These are phyloP conservation scores for Sisymbrium altissimum DNA, from an alignment of 345 rosid species.

Conservation along the genomic window DNA sequence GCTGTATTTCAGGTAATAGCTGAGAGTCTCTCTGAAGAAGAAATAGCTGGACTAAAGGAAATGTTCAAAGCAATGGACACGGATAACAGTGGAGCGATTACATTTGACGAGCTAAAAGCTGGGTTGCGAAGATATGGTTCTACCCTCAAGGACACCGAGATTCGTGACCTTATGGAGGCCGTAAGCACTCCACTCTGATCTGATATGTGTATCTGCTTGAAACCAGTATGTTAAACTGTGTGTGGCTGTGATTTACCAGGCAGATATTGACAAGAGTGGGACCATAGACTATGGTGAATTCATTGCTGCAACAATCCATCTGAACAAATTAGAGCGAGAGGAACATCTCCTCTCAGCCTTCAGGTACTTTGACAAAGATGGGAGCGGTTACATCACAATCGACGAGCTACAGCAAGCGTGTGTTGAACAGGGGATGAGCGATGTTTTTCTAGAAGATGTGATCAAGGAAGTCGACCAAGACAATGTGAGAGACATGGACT, in stretches of 20 bases:
- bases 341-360: constrained; percentile 98
- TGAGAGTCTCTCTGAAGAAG: constrained; percentile 97
- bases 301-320: constrained; percentile 94
- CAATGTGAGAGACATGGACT: constrained; percentile 56
- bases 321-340: constrained; percentile 92
- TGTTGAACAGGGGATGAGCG: constrained; percentile 87
- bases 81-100: constrained; percentile 93
- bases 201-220: constrained; percentile 8
- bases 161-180: constrained; percentile 96
- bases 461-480: constrained; percentile 96
- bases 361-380: constrained; percentile 89
- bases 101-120: constrained; percentile 96
- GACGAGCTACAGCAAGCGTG: constrained; percentile 98
- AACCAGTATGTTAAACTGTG: constrained; percentile 1
- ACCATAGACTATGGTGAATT: constrained; percentile 95
- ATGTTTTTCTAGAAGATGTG: constrained; percentile 83
- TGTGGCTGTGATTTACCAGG: constrained; percentile 46
- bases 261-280: constrained; percentile 97
- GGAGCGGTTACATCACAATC: constrained; percentile 90
- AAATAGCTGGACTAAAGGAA: constrained; percentile 93
- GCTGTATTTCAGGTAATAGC: constrained; percentile 76
- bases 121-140: constrained; percentile 96
- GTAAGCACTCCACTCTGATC: constrained; percentile 46
- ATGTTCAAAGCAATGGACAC: constrained; percentile 96
- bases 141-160: constrained; percentile 92